Percentiles rank a stretch among this genome's conserved stretches.
Conservation (phyloP, 768 basidiomycete species). For the Hericium erinaceus region DNA sequence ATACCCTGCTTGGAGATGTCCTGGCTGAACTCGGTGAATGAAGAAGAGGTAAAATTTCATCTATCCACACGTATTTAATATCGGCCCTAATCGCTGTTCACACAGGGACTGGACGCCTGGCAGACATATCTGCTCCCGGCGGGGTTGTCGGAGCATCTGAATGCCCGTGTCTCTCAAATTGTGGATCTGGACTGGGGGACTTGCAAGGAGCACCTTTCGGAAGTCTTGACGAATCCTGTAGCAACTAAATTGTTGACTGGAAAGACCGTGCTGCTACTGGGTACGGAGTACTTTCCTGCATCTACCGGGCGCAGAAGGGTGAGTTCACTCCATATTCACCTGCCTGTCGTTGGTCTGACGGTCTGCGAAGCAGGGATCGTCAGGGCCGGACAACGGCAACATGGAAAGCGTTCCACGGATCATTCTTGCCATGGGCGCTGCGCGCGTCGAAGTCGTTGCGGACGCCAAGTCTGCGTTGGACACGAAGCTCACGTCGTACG, state of each 20-base stretch:
- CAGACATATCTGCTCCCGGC: conserved; percentile 45
- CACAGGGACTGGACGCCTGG: conserved; percentile 43
- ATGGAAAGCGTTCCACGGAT: conserved; percentile 48
- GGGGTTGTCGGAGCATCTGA: conserved; percentile 33
- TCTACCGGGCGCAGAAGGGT: conserved; percentile 32
- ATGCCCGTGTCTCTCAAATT: conserved; percentile 35
- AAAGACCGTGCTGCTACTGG: conserved; percentile 52
- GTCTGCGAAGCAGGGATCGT: conserved; percentile 6
- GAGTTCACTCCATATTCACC: not conserved
- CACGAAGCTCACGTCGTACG: conserved; percentile 31
- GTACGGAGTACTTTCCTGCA: conserved; percentile 43
- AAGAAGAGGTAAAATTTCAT: conserved; percentile 16
- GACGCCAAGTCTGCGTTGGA: conserved; percentile 33
- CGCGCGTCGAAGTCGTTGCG: conserved; percentile 53
- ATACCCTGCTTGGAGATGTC: conserved; percentile 66
- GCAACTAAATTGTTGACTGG: conserved; percentile 48
- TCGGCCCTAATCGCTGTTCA: not conserved
- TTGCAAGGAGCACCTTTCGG: conserved; percentile 39
- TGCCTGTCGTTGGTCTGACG: not conserved
- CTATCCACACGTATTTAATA: not conserved
- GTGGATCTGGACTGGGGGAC: conserved; percentile 43
- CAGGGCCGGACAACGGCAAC: conserved; percentile 8
- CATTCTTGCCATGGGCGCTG: conserved; percentile 71
- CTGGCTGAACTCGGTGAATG: conserved; percentile 40
- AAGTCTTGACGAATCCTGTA: conserved; percentile 51